Evolutionary conservation across 139 green algal species (phyloP), one percentile per base, ranked within the genome.

Genomic region (Chlamydomonas sp.): DNA sequence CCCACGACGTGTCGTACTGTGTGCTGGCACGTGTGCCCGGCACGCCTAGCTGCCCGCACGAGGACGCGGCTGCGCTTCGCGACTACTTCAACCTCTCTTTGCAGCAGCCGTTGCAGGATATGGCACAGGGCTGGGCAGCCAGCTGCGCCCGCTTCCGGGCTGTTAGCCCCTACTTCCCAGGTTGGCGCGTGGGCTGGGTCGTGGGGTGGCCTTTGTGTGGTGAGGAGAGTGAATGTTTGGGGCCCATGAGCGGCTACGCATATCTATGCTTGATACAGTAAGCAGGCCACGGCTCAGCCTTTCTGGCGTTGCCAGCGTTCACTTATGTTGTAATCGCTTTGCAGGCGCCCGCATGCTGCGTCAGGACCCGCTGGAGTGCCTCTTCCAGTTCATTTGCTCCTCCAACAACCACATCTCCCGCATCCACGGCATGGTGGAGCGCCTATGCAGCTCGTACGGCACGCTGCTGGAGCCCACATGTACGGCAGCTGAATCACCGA

Each of bases 351-450:
- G 96, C 62, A 96, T 99, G 95, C 90, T 99, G 81, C 88, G 97
- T 15, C 97, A 99, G 89, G 95, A 98, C 77, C 97, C 97, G 0
- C 73, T 98, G 63, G 97, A 99, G 91, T 99, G 97, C 84, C 92
- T 99, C 6, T 98, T 99, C 88, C 88, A 95, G 82, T 99, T 99
- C 92, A 94, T 99, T 14, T 99, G 97, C 94, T 95, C 86, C 78
- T 95, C 89, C 80, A 99, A 99, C 95, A 99, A 99, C 94, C 94
- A 99, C 94, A 99, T 99, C 85, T 94, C 88, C 4, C 92, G 97
- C 63, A 99, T 98, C 71, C 92, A 95, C 79, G 95, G 96, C 77
- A 99, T 99, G 97, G 97, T 99, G 85, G 93, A 99, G 85, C 91
- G 91, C 1, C 92, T 99, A 60, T 97, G 94, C 90, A 63, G 57